Evolutionary conservation across 768 basidiomycete genomes (phyloP).

Genomic region (Boletus sensibilis): DNA sequence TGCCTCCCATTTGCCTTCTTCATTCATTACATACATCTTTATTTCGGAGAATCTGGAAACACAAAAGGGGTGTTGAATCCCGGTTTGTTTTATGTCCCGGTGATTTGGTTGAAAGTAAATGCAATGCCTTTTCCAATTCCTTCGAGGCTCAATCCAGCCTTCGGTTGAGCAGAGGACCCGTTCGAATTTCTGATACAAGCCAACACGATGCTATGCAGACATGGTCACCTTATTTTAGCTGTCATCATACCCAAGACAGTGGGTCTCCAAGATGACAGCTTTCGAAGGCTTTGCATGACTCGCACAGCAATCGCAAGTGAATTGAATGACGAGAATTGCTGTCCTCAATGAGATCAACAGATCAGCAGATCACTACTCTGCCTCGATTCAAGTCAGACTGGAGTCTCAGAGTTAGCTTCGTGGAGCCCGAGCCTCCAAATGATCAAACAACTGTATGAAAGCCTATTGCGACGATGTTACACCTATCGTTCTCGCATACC

Average conservation of each 20-base stretch:
- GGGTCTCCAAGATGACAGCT: background rate
- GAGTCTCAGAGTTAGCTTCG: background rate
- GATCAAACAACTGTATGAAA: background rate
- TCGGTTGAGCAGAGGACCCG: background rate
- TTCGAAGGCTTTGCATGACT: background rate
- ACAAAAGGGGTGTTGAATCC: conserved; percentile 28
- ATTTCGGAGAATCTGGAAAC: conserved; percentile 2
- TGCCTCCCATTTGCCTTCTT: background rate
- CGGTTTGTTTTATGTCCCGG: conserved; percentile 2
- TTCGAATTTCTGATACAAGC: background rate
- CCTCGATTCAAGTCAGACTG: background rate
- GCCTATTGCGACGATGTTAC: background rate
- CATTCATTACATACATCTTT: conserved; percentile 3
- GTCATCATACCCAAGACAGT: background rate
- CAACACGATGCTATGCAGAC: background rate
- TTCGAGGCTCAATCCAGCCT: background rate
- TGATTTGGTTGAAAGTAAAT: conserved; percentile 7
- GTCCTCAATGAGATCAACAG: background rate
- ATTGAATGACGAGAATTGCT: background rate
- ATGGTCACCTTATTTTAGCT: background rate
- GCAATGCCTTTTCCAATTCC: background rate
- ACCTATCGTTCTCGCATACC: background rate
- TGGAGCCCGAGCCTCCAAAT: background rate
- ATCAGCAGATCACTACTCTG: background rate
- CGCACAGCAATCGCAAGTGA: background rate